Percentiles rank a stretch among this genome's conserved stretches.
Conservation (phyloP, 306 rosid genomes). For the Cicer chorassanicum region DNA sequence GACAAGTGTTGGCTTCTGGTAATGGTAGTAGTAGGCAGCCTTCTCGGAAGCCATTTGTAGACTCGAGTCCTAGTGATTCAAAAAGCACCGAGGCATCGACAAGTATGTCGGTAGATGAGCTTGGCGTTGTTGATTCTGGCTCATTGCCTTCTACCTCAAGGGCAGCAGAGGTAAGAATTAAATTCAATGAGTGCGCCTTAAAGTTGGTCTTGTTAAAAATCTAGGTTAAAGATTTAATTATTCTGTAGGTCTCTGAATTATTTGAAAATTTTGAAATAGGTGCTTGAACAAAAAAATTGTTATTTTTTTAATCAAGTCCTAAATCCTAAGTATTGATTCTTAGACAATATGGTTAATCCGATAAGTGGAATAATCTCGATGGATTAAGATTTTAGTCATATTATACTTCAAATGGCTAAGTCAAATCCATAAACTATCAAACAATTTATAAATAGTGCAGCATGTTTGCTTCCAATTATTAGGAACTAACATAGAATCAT, state of each 20-base stretch:
- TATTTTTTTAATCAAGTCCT: no score
- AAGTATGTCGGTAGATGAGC: conserved; percentile 79
- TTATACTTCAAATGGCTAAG: no score
- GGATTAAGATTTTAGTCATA: no score
- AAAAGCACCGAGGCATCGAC: conserved; percentile 89
- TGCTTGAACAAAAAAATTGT: no score
- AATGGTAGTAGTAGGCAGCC: conserved; percentile 64
- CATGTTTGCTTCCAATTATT: conserved; percentile 7
- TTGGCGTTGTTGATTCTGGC: conserved; percentile 73
- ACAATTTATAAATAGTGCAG: not conserved
- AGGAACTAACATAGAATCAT: conserved; percentile 24
- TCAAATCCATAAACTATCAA: no score
- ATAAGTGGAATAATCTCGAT: no score
- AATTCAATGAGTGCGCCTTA: conserved; percentile 14
- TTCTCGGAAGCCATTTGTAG: conserved; percentile 74
- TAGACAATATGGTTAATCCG: no score
- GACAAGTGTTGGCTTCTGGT: conserved; percentile 74
- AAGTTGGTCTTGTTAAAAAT: not conserved
- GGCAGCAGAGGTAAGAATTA: conserved; percentile 74
- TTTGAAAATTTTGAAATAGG: no score
- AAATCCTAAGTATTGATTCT: no score
- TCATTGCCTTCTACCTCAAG: conserved; percentile 81
- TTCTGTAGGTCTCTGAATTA: no score
- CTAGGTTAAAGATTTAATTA: not conserved
- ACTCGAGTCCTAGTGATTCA: conserved; percentile 76